A percentile compares a stretch with the other conserved stretches of the same genome.
These are phyloP conservation scores for Erysimum cheiranthoides DNA, from an alignment of 345 rosid species.

Conservation along the genomic window DNA sequence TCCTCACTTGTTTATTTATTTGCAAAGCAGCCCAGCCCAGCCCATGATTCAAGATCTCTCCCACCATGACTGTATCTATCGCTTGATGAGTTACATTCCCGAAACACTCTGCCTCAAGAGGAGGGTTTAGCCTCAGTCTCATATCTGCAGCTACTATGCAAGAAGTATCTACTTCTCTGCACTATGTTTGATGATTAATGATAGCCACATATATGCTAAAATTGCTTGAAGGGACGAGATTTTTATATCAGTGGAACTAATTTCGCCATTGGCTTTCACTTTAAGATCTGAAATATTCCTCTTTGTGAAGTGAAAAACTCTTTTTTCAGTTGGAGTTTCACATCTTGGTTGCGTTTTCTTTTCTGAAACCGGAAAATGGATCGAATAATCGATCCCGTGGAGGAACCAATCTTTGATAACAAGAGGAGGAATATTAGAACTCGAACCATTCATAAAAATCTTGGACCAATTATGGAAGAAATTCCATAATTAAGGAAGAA, in stretches of 20 bases:
- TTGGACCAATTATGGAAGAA: slow-evolving; percentile 58
- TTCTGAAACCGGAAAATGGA: slow-evolving; percentile 42
- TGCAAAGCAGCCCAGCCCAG: slow-evolving; percentile 39
- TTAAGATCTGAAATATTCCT: slow-evolving; percentile 42
- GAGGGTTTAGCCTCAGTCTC: slow-evolving; percentile 35
- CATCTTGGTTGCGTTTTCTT: neutral
- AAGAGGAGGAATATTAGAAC: slow-evolving; percentile 9
- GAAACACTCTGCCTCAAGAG: slow-evolving; percentile 28
- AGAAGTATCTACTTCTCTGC: slow-evolving; percentile 17
- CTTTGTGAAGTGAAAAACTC: slow-evolving; percentile 45
- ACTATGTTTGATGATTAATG: slow-evolving; percentile 19
- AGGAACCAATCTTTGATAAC: slow-evolving; percentile 42
- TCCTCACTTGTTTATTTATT: slow-evolving; percentile 23
- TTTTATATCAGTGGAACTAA: neutral
- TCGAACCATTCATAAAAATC: slow-evolving; percentile 30
- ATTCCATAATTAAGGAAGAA: slow-evolving; percentile 50
- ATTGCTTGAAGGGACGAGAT: slow-evolving; percentile 50
- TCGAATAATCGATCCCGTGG: neutral
- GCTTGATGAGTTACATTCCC: slow-evolving; percentile 26
- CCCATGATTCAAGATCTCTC: slow-evolving; percentile 34
- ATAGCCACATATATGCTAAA: slow-evolving; percentile 42
- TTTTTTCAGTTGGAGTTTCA: slow-evolving; percentile 31
- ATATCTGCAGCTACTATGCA: slow-evolving; percentile 38
- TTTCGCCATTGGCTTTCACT: slow-evolving; percentile 42
- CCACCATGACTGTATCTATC: slow-evolving; percentile 17